These are phyloP conservation scores for Paraphoma chrysanthemicola DNA, from an alignment of 2,329 filamentous ascomycete species.

Conservation along the genomic window DNA sequence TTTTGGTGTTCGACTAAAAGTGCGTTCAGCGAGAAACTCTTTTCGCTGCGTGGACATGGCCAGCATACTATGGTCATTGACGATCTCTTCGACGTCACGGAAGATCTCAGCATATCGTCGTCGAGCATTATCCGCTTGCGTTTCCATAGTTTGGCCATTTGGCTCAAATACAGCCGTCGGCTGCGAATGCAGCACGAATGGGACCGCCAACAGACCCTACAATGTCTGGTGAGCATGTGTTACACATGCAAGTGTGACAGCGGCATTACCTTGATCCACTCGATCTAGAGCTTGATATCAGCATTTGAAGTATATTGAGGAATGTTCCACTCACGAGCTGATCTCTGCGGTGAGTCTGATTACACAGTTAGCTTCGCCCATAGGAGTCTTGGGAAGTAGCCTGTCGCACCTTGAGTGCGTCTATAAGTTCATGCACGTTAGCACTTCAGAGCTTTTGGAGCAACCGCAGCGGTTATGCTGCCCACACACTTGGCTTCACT, in stretches of 20 bases:
- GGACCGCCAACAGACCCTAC: slow-evolving; percentile 77
- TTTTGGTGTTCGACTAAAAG: slow-evolving; percentile 72
- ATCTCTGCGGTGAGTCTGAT: slow-evolving; percentile 87
- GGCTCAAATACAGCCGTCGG: slow-evolving; percentile 85
- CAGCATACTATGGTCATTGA: slow-evolving; percentile 83
- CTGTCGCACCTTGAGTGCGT: slow-evolving; percentile 67
- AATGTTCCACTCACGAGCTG: slow-evolving; percentile 73
- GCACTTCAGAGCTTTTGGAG: background rate
- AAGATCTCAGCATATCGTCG: slow-evolving; percentile 94
- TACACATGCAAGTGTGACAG: background rate
- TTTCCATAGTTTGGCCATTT: slow-evolving; percentile 67
- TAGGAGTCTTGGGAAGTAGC: background rate
- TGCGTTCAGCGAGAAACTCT: slow-evolving; percentile 6
- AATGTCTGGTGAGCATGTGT: background rate
- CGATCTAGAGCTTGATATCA: slow-evolving; percentile 56
- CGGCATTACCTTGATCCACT: slow-evolving; percentile 85
- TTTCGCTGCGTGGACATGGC: background rate
- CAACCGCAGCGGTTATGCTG: background rate
- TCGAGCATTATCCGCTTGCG: slow-evolving; percentile 82
- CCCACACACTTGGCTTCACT: background rate
- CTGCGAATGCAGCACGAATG: slow-evolving; percentile 95
- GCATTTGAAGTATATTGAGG: background rate
- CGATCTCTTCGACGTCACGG: slow-evolving; percentile 87
- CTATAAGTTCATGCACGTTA: slow-evolving; percentile 45
- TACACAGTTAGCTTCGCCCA: slow-evolving; percentile 13